A percentile compares a stretch with the other conserved stretches of the same genome.
Evolutionary conservation across 768 basidiomycete genomes (phyloP).

Genomic region (Pholiota microspora): DNA sequence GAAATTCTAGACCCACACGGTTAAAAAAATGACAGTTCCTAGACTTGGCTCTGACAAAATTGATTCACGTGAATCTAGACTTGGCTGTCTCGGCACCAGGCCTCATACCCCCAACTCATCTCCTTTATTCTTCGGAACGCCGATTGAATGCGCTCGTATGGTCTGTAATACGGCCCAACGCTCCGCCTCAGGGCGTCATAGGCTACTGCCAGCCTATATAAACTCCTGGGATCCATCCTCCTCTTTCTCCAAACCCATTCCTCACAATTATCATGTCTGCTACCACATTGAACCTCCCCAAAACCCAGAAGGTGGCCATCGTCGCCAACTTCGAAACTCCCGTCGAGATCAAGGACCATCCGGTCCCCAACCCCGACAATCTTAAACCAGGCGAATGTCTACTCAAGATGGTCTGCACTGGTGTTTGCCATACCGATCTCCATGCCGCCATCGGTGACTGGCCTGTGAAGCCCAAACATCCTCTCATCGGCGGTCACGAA

Average conservation of each 20-base stretch:
- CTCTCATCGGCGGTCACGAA: slow-evolving; percentile 82
- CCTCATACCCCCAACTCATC: not conserved
- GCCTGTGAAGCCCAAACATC: slow-evolving; percentile 65
- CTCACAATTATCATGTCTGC: slow-evolving; percentile 1
- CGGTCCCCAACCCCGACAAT: slow-evolving; percentile 53
- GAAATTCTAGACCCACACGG: too few relatives aligned
- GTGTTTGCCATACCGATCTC: slow-evolving; percentile 87
- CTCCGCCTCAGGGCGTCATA: not conserved
- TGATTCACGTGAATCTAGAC: not conserved
- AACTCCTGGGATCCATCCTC: not conserved
- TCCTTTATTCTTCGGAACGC: not conserved
- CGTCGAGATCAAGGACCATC: slow-evolving; percentile 45
- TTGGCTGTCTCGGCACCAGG: not conserved
- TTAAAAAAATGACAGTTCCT: too few relatives aligned
- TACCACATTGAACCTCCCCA: slow-evolving; percentile 28
- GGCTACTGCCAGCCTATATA: not conserved
- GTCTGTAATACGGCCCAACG: too few relatives aligned
- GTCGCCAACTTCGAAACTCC: slow-evolving; percentile 30
- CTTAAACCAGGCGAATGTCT: slow-evolving; percentile 73
- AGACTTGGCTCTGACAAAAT: too few relatives aligned
- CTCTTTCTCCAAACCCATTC: not conserved
- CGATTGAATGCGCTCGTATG: not conserved
- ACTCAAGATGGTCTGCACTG: slow-evolving; percentile 71
- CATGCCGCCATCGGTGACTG: slow-evolving; percentile 78
- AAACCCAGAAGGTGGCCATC: slow-evolving; percentile 42